Base-by-base conservation (phyloP, 495 filamentous ascomycete genomes). In the Pseudevernia furfuracea region DNA sequence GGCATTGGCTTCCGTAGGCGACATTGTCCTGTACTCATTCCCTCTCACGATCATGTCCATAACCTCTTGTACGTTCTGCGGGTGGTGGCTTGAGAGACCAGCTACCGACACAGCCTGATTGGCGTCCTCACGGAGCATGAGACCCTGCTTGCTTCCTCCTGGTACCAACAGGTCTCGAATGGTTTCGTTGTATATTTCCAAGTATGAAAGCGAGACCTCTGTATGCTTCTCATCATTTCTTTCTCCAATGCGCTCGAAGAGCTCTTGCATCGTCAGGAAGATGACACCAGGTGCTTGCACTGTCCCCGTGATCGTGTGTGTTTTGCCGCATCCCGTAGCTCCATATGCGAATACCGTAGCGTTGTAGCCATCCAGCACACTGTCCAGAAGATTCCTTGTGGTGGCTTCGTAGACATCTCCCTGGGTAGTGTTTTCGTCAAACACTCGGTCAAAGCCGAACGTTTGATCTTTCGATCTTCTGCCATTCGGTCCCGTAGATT, bases 101-200 rank as follows among this genome's bases (percentile, higher is more conserved):
- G 91, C 81, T 3, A 99, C 95, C 0, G 92, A 91, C 34, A 99
- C 96, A 19, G 89, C 87, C 74, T 96, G 91, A 74, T 97, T 90
- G 17, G 86, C 85, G 75, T 99, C 94, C 77, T 99, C 94, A 39
- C 94, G 89, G 23, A 99, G 83, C 87, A 95, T 96, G 68, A 99
- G 75, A 21, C 90, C 89, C 65, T 85, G 82, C 74, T 96, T 97
- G 73, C 87, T 89, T 39, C 88, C 90, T 34, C 90, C 89, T 7
- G 90, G 88, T 25, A 96, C 87, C 15, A 99, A 82, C 68, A 99
- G 77, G 74, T 99, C 94, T 48, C 94, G 89, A 66, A 99, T 99
- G 0, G 93, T 97, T 75, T 99, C 94, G 72, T 99, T 99, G 79
- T 99, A 99, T 56, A 99, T 99, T 72, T 99, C 94, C 21, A 99